These are phyloP conservation scores for Coniochaeta ligniaria DNA, from an alignment of 2,329 filamentous ascomycete genomes.

Conservation along the genomic window DNA sequence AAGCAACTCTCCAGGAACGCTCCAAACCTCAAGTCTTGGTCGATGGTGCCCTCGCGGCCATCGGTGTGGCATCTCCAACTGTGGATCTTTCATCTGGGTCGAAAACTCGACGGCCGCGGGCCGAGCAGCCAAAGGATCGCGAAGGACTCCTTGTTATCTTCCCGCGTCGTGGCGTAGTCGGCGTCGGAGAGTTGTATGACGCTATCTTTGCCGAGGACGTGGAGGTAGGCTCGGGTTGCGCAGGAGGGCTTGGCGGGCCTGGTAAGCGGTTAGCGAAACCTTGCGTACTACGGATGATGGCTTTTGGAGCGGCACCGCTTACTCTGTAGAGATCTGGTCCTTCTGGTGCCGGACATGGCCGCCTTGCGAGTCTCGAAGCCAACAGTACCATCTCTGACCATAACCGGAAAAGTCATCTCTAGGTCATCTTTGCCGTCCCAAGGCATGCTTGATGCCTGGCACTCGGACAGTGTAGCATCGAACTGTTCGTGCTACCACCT, in stretches of 20 bases:
- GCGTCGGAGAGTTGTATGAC: slow-evolving; percentile 61
- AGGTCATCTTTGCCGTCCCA: no score
- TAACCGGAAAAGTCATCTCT: no score
- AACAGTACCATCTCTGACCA: no score
- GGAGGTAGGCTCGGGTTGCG: slow-evolving; percentile 75
- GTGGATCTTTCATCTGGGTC: slow-evolving; percentile 78
- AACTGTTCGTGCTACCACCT: no score
- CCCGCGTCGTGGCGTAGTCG: slow-evolving; percentile 64
- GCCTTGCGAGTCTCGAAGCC: no score
- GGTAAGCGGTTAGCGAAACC: no score
- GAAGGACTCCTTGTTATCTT: slow-evolving; percentile 73
- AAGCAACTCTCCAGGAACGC: slow-evolving; percentile 84
- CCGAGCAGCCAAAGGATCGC: slow-evolving; percentile 67
- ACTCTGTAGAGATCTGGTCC: slow-evolving; percentile 80
- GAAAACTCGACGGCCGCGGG: slow-evolving; percentile 72
- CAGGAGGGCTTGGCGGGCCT: slow-evolving; percentile 75
- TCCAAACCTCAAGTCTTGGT: slow-evolving; percentile 94
- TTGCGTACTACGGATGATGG: no score
- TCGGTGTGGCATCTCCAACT: slow-evolving; percentile 69
- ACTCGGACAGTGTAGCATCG: no score
- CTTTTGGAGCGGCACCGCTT: slow-evolving; percentile 23
- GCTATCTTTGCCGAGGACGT: slow-evolving; percentile 65
- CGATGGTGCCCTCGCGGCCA: slow-evolving; percentile 85
- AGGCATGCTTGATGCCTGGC: no score
- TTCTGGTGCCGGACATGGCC: slow-evolving; percentile 68